Base-by-base conservation (phyloP, 768 basidiomycete species). In the Lactarius sp. region DNA sequence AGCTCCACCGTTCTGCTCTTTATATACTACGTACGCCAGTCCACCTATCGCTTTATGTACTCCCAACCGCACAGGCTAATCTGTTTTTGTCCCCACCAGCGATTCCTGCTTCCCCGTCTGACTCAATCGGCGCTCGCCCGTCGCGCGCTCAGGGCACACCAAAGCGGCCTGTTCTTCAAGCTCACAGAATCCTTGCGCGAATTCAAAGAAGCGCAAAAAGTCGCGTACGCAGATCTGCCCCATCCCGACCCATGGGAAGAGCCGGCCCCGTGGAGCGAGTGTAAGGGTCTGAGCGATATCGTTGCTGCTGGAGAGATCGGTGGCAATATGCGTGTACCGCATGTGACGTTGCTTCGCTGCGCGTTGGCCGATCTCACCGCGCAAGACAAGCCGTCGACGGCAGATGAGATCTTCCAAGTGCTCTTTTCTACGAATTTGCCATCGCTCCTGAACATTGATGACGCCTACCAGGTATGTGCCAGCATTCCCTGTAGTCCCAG, bases 41-140 rank as follows among this genome's bases (percentile, higher is more conserved):
- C 44, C 31, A 36, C 54, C 22, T 6, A 36, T 16, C 16, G 22
- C 16, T 13, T 12, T 6, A 14, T 7, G 18, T 44, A 27, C n/a
- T 9, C 9, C 22, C 22, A 27, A 27, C 5, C 46, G 12, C 47
- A 49, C 22, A 22, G 3, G 10, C 47, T 27, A 10, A 27, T 47
- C 2, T 12, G 6, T 56, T 16, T 31, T 47, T n/a, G 13, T 47
- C n/a, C 13, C 65, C 22, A 53, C 4, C 63, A 92, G 90, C 82
- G 83, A 41, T 83, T 85, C 69, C 75, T 92, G 27, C 80, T 90
- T 31, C 90, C 90, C 4, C 83, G 83, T 37, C 79, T 92, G 12
- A 72, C 80, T 2, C 79, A 76, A 53, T 83, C 86, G 1, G 79
- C 78, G 33, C 71, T 81, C 34, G 88, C 90, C 9, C 83, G 89